Conservation (phyloP, 208 protist species). For the Wallacemonas rigidus region DNA sequence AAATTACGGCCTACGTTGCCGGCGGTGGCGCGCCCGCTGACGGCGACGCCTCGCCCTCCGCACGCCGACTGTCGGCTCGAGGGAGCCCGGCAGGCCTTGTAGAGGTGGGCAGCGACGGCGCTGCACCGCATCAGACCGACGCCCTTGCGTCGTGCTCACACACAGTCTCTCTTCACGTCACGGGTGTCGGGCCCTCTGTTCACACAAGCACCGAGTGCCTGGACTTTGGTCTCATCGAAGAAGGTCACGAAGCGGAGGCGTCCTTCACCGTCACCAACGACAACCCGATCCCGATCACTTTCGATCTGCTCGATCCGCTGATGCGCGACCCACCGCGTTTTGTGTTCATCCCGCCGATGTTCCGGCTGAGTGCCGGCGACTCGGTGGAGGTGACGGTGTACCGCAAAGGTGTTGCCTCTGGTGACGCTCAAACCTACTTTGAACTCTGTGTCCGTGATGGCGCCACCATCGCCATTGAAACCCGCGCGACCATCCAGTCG, state of each 20-base stretch:
- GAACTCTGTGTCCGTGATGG: constrained; percentile 80
- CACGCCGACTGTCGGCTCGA: not conserved
- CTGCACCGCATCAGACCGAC: not conserved
- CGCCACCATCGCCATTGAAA: constrained; percentile 77
- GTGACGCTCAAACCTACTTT: constrained; percentile 88
- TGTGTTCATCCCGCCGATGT: constrained; percentile 76
- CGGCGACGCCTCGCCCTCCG: not conserved
- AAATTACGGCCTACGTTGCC: constrained; percentile 32
- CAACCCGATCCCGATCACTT: constrained; percentile 79
- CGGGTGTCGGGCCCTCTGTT: constrained; percentile 74
- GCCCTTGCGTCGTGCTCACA: constrained; percentile 30
- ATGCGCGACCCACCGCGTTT: constrained; percentile 81
- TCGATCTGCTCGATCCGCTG: constrained; percentile 76
- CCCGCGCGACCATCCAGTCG: constrained; percentile 80
- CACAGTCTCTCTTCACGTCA: constrained; percentile 47
- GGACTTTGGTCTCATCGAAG: constrained; percentile 89
- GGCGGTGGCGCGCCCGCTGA: not conserved
- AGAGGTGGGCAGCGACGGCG: constrained; percentile 5
- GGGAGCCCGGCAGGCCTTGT: not conserved
- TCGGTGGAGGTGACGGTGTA: constrained; percentile 90
- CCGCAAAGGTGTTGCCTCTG: constrained; percentile 70
- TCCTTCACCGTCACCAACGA: constrained; percentile 90
- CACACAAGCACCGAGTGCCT: constrained; percentile 76
- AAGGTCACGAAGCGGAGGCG: constrained; percentile 62
- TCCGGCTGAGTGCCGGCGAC: constrained; percentile 71